Evolutionary conservation across 169 alveolate species (phyloP), one percentile per base, ranked within the genome.

Genomic region (Plasmodium vivax): DNA sequence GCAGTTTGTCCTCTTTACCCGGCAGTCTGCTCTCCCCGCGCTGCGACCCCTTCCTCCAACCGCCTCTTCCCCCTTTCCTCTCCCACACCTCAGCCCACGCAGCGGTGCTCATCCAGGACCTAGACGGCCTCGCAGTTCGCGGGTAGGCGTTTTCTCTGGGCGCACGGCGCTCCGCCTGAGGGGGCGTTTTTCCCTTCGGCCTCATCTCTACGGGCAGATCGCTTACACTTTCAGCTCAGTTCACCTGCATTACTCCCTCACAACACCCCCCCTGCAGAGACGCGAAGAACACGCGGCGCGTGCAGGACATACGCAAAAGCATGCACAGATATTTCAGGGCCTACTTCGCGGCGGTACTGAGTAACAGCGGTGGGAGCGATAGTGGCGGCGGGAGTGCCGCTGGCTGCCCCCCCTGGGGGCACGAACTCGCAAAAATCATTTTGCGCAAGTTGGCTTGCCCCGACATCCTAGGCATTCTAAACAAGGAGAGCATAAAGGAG

Each of bases 401-500:
- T 14, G 30, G 62, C 58, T 47, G 1, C 23, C 77, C 19, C 38
- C 2, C 36, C 45, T 88, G 73, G 73, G 10, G 80, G 51, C 10
- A 16, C n/a, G 83, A 88, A 16, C 68, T 88, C 41, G 10, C 94
- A 10, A 88, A 88, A 88, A 27, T 88, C 10, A 5, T 88, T 41
- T 80, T 88, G 34, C 75, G 58, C 16, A 88, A 62, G 72, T 79
- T 88, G 73, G 19, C 90, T 1, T 77, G 75, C 51, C 16, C 82
- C 30, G 74, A 88, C 1, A 16, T 88, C 1, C 82, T 88, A 43
- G 83, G 56, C 8, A 88, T 88, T 16, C 51, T 88, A 79, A 75
- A 58, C 43, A 88, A 80, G 41, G 83, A 88, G 19, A 58, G 94
- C 71, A 47, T 88, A 88, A 88, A 88, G 72, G 94, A 88, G 73